Conservation (phyloP, 768 basidiomycete genomes). For the Naganishia vaughanmartiniae region DNA sequence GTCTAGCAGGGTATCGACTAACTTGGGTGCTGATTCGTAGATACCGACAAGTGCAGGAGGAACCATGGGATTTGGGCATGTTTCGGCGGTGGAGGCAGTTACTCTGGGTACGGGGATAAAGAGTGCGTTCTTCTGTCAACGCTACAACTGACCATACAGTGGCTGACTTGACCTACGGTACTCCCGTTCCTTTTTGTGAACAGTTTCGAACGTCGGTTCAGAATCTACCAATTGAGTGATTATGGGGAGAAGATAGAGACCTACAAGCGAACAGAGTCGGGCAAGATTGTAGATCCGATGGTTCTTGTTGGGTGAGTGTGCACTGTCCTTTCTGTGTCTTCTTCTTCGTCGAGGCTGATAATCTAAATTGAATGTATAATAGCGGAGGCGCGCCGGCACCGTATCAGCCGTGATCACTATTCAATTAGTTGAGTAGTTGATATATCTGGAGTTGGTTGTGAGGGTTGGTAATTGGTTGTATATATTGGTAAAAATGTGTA, state of each 20-base stretch:
- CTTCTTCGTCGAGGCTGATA: neutral
- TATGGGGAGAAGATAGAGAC: conserved; percentile 90
- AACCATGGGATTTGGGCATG: conserved; percentile 86
- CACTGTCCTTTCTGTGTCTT: neutral
- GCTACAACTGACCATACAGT: too few species aligned
- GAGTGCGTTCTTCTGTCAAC: conserved; percentile 39
- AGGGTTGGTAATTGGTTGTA: neutral
- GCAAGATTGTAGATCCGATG: conserved; percentile 44
- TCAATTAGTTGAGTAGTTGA: too few species aligned
- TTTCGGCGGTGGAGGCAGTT: conserved; percentile 81
- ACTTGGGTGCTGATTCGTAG: conserved; percentile 51
- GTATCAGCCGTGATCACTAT: neutral
- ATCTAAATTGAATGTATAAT: neutral
- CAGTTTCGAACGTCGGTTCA: conserved; percentile 85
- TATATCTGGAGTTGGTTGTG: too few species aligned
- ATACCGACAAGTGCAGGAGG: conserved; percentile 83
- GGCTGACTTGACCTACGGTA: too few species aligned
- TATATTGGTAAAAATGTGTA: neutral
- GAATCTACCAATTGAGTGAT: conserved; percentile 80
- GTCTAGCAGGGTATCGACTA: conserved; percentile 13
- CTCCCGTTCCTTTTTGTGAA: too few species aligned
- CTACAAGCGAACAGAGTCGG: conserved; percentile 62
- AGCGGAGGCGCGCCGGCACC: conserved; percentile 14
- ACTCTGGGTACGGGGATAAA: conserved; percentile 69
- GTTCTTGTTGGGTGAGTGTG: conserved; percentile 37